Evolutionary conservation across 805 yeast genomes (phyloP).

Genomic region (Lipomyces lipofer): DNA sequence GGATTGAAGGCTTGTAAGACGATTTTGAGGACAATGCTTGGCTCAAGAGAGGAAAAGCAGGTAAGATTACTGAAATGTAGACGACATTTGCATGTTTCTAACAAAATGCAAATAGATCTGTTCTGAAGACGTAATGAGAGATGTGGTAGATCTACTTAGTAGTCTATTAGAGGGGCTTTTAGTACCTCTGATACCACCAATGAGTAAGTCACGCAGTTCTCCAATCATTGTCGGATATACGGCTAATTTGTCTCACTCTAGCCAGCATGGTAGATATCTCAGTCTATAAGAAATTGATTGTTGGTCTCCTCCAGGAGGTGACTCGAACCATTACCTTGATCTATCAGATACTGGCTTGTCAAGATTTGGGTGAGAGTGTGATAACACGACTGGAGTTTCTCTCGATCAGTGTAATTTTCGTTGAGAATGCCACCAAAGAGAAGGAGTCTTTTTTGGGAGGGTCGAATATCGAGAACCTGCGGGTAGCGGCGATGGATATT

Average conservation of each 20-base stretch:
- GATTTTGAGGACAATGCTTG: slow-evolving; percentile 21
- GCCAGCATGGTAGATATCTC: slow-evolving; percentile 8
- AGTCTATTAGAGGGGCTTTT: slow-evolving; percentile 13
- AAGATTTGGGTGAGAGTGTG: slow-evolving; percentile 48
- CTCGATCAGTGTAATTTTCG: slow-evolving; percentile 46
- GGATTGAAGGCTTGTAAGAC: slow-evolving; percentile 22
- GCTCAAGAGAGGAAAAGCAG: slow-evolving; percentile 22
- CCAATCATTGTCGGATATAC: slow-evolving; percentile 13
- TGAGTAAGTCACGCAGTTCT: slow-evolving; percentile 2
- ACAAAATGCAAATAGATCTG: slow-evolving; percentile 2
- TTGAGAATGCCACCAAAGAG: slow-evolving; percentile 38
- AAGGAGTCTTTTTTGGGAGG: slow-evolving; percentile 33
- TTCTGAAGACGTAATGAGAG: slow-evolving; percentile 27
- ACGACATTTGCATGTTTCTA: background rate
- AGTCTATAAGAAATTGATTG: slow-evolving; percentile 8
- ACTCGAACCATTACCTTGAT: slow-evolving; percentile 11
- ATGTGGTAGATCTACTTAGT: slow-evolving; percentile 17
- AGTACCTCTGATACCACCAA: slow-evolving; percentile 18
- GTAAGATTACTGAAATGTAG: background rate
- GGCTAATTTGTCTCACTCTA: slow-evolving; percentile 12
- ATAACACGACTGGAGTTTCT: slow-evolving; percentile 63
- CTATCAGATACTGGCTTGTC: slow-evolving; percentile 9
- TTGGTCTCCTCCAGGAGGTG: slow-evolving; percentile 21
- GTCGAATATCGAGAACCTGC: slow-evolving; percentile 38
- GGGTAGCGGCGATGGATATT: slow-evolving; percentile 33